Evolutionary conservation across 495 filamentous ascomycete genomes (phyloP), one percentile per base, ranked within the genome.

Genomic region (Tirmania nivea): DNA sequence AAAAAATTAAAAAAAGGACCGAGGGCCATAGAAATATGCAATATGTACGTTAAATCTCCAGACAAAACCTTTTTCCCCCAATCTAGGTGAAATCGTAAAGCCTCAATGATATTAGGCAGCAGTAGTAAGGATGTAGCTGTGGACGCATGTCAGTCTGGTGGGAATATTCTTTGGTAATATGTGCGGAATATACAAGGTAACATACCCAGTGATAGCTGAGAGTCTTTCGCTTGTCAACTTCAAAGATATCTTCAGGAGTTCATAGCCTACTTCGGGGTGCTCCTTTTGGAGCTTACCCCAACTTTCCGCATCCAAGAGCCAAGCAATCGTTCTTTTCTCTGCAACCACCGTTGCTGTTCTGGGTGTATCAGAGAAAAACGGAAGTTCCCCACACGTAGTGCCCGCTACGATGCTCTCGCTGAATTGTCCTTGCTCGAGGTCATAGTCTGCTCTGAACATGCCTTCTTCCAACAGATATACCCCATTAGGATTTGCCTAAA

Each of bases 381-480:
- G 90, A 52, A 96, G 67, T 67, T 97, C 90, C 25, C 90, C 90
- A 62, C 89, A 95, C 10, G 90, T 94, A 21, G 89, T 87, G 20
- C 90, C 90, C 8, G 86, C 86, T 2, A 95, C 83, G 45, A 97
- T 94, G 56, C 85, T 81, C 63, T 97, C 90, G 49, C 78, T 87
- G 60, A 86, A 83, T 57, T 75, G 74, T 6, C 92, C 90, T 65
- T 95, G 90, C 1, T 89, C 85, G 16, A 88, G 72, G 35, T 89
- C 75, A 63, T 96, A 97, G 58, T 90, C 86, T 0, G 80, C 85
- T 36, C 86, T 76, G 34, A 97, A 73, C 63, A 94, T 86, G 34
- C 90, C 90, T 3, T 75, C 72, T 67, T 96, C 86, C 3, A 97
- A 66, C n/a, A 97, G 75, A 61, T 93, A 95, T 67, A 97, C 96